Conservation (phyloP, 257 asterid species). For the Fraxinus anomala region DNA sequence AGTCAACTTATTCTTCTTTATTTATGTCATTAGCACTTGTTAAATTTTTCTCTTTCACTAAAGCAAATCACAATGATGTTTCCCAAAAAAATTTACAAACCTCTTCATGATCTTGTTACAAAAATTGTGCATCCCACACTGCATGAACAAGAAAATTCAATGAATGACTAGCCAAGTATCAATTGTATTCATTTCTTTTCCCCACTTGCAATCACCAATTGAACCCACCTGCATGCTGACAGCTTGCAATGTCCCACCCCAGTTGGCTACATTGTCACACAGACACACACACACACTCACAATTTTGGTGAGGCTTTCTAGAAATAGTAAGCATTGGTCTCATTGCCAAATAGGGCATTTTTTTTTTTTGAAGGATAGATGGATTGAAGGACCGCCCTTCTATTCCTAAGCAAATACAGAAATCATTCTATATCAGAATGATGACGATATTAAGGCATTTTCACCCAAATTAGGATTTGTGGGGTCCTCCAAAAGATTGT, state of each 20-base stretch:
- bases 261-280: no score
- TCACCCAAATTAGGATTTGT: neutral
- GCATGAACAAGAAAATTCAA: neutral
- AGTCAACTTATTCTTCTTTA: neutral
- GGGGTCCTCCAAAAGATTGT: no score
- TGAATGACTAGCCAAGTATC: neutral
- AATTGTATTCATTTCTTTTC: neutral
- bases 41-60: neutral
- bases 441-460: neutral
- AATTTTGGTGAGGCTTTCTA: no score
- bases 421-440: slow-evolving; percentile 4
- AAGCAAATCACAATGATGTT: neutral
- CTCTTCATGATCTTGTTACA: neutral
- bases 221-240: neutral
- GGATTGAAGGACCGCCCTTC: neutral
- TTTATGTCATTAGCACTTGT: neutral
- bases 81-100: neutral
- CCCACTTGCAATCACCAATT: neutral
- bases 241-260: neutral
- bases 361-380: no score
- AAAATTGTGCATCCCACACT: neutral
- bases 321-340: no score
- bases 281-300: no score
- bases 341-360: no score
- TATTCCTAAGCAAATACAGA: neutral